Percentiles rank a stretch among this genome's conserved stretches.
phyloP scores from a whole-genome alignment of 2,329 filamentous ascomycete species.

The Neoscytalidium dimidiatum region DNA sequence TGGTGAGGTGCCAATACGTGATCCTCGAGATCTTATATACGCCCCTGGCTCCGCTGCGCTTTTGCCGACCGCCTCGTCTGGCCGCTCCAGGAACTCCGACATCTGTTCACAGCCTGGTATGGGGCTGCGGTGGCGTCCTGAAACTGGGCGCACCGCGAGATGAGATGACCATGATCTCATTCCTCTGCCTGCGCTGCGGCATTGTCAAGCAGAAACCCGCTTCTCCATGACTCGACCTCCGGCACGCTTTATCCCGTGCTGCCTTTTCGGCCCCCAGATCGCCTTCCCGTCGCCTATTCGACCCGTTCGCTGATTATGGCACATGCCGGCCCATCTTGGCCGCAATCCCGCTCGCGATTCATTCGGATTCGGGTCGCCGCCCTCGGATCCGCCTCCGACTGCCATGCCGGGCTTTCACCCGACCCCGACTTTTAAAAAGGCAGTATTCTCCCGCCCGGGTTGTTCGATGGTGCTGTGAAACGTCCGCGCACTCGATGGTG shows the following conservation, averaged over 20 bases:
- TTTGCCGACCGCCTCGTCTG: neutral
- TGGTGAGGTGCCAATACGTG: too few relatives aligned
- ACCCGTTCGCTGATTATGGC: neutral
- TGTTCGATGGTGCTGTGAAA: too few relatives aligned
- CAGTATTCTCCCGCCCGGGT: neutral
- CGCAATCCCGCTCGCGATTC: neutral
- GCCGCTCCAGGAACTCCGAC: neutral
- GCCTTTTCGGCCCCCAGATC: neutral
- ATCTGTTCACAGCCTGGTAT: neutral
- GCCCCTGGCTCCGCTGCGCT: too few relatives aligned
- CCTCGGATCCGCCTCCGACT: neutral
- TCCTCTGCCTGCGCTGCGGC: neutral
- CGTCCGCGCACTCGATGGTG: too few relatives aligned
- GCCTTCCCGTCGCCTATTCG: neutral
- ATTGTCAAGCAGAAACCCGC: neutral
- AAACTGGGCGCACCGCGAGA: neutral
- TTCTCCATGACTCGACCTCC: neutral
- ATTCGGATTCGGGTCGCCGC: neutral
- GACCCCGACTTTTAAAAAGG: neutral
- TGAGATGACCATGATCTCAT: neutral
- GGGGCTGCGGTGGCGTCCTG: neutral
- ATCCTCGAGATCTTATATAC: too few relatives aligned
- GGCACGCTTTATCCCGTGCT: neutral
- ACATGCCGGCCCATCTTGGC: neutral
- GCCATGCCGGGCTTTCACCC: too few relatives aligned